Evolutionary conservation across 2,329 filamentous ascomycete species (phyloP), one percentile per base, ranked within the genome.

Genomic region (Monilinia polystroma): DNA sequence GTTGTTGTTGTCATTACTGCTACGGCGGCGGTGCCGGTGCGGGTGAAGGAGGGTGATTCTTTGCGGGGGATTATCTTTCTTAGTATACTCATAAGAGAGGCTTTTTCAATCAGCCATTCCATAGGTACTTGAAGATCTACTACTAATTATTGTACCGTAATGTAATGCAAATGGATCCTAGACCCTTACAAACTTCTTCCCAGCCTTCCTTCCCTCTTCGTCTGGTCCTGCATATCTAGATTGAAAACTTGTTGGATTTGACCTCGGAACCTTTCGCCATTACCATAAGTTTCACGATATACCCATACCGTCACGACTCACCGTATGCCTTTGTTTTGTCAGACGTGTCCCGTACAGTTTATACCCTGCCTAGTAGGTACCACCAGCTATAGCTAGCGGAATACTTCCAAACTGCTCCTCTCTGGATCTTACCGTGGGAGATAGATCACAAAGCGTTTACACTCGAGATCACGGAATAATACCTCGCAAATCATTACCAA

Each of bases 151-250:
- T 35, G 10, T 41, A 14, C 38, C 11, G 47, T 26, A 18, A 18
- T 38, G 12, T 11, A 47, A 18, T 23, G 23, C 1, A 23, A 26
- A 64, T 64, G 51, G 43, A 43, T 65, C 52, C 29, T 35, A 18
- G 8, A 63, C 8, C 60, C 51, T 63, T 16, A 59, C 43, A 41
- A 23, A 47, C 4, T 18, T 11, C 18, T 12, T n/a, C 11, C 56
- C 56, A 47, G 18, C 18, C 41, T 18, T 29, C 56, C 18, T 8
- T 59, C 41, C 63, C 63, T 59, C 63, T 59, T 65, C 16, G 54
- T 49, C 45, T 58, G 20, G 18, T 38, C 43, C 54, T 58, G 63
- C 63, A 65, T 65, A 11, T 10, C 5, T n/a, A 47, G 56, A 32
- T n/a, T 32, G 56, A 23, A 23, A 47, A 56, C 0, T 4, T 41